Evolutionary conservation across 768 basidiomycete species (phyloP).

Genomic region (Kockovaella imperatae): DNA sequence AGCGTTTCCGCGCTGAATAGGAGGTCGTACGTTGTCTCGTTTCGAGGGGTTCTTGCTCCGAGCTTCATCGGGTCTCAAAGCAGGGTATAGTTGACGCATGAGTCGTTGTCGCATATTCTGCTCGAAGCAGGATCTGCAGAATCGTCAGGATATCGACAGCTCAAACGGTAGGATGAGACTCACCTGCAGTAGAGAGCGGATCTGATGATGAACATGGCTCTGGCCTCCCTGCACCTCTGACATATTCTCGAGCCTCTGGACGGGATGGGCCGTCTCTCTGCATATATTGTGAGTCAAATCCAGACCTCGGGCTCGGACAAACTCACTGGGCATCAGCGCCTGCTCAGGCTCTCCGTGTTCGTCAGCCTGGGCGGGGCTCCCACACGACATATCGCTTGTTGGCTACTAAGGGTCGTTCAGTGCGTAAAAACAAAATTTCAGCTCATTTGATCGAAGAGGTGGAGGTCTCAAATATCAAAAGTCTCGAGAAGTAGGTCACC

Average conservation of each 20-base stretch:
- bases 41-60: conserved; percentile 2
- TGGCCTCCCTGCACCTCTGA: conserved; percentile 28
- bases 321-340: conserved; percentile 37
- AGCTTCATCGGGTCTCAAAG: conserved; percentile 10
- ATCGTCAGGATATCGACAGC: neutral
- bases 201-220: conserved; percentile 28
- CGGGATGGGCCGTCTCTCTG: conserved; percentile 17
- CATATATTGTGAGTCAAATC: neutral
- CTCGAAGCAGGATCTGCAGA: conserved; percentile 15
- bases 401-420: too few species aligned
- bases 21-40: conserved; percentile 12
- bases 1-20: conserved; percentile 22
- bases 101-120: conserved; percentile 10
- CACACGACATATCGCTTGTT: conserved; percentile 44
- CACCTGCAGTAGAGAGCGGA: conserved; percentile 34
- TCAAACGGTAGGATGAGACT: neutral
- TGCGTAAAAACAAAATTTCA: too few species aligned
- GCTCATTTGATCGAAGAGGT: too few species aligned
- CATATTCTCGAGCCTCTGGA: conserved; percentile 22
- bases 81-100: conserved; percentile 16
- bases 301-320: neutral
- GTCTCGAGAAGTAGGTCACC: too few species aligned
- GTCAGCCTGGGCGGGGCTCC: conserved; percentile 23
- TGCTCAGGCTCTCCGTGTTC: conserved; percentile 20
- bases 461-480: too few species aligned